Percentiles rank a stretch among this genome's conserved stretches.
Evolutionary conservation across 495 filamentous ascomycete species (phyloP).

Genomic region (Penicillium odoratum): DNA sequence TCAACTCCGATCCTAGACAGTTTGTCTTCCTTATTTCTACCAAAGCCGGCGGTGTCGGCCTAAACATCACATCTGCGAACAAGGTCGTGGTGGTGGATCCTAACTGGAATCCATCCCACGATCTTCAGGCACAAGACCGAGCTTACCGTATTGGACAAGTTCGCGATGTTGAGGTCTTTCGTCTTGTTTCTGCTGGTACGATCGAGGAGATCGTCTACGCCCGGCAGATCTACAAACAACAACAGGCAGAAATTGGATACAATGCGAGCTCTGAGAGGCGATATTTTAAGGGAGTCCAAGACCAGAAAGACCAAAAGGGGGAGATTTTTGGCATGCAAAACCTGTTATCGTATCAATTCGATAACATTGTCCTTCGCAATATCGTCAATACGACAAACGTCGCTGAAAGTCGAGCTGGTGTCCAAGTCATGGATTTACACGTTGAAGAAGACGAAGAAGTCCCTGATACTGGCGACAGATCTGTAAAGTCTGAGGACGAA

Average conservation of each 20-base stretch:
- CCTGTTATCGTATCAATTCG: constrained; percentile 78
- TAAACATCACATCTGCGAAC: constrained; percentile 97
- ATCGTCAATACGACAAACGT: constrained; percentile 98
- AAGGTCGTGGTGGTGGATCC: constrained; percentile 98
- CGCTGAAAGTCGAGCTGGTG: constrained; percentile 85
- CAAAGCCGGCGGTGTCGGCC: constrained; percentile 81
- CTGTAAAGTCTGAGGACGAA: constrained; percentile 41
- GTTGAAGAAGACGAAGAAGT: constrained; percentile 60
- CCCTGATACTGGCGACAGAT: constrained; percentile 9
- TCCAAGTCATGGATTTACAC: constrained; percentile 74
- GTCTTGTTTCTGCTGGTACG: constrained; percentile 87
- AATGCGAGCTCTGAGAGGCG: constrained; percentile 87
- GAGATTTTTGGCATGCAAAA: constrained; percentile 93
- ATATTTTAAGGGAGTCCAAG: constrained; percentile 94
- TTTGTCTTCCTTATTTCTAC: constrained; percentile 98
- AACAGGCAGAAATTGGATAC: constrained; percentile 97
- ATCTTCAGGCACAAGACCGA: constrained; percentile 94
- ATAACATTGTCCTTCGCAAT: constrained; percentile 79
- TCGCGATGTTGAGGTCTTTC: constrained; percentile 93
- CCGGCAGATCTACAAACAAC: constrained; percentile 97
- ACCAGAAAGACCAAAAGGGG: constrained; percentile 75
- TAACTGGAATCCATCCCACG: constrained; percentile 94
- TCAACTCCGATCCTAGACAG: constrained; percentile 83
- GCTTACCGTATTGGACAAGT: constrained; percentile 95
- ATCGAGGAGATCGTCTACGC: constrained; percentile 98